Evolutionary conservation across 2,329 filamentous ascomycete genomes (phyloP).

Genomic region (Aureobasidium melanogenum): DNA sequence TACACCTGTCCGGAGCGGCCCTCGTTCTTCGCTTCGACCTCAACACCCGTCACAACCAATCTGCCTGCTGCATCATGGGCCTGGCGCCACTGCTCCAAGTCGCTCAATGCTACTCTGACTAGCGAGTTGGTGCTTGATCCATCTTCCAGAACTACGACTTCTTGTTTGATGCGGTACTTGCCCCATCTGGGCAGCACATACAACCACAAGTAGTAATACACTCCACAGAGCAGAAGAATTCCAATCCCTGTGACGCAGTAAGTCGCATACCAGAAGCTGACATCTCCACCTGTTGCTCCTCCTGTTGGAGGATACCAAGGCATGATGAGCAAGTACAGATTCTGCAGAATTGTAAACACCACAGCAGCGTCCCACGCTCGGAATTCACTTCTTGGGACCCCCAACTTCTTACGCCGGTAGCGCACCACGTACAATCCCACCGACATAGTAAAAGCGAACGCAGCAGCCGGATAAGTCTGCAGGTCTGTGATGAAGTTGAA

Average conservation of each 20-base stretch:
- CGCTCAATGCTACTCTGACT: conserved; percentile 43
- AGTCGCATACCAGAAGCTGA: conserved; percentile 66
- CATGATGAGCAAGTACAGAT: conserved; percentile 57
- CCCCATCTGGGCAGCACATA: conserved; percentile 44
- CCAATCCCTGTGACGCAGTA: conserved; percentile 57
- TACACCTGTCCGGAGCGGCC: not conserved
- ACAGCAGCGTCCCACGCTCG: conserved; percentile 50
- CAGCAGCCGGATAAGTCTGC: conserved; percentile 46
- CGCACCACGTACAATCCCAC: conserved; percentile 52
- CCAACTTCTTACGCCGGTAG: conserved; percentile 42
- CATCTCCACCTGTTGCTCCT: conserved; percentile 52
- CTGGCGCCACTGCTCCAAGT: conserved; percentile 49
- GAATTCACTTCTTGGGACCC: conserved; percentile 44
- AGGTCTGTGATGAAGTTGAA: conserved; percentile 53
- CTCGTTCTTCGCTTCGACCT: not conserved
- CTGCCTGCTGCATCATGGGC: conserved; percentile 42
- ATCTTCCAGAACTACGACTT: conserved; percentile 44
- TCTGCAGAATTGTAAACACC: conserved; percentile 50
- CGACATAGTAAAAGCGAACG: conserved; percentile 51
- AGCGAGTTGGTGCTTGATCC: conserved; percentile 42
- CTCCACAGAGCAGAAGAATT: conserved; percentile 44
- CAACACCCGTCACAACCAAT: not conserved
- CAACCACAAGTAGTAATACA: conserved; percentile 55
- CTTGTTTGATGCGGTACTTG: conserved; percentile 48
- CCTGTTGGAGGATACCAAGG: conserved; percentile 61